Base-by-base conservation (phyloP, 1,139 yeast genomes). In the Citeromyces hawaiiensis region DNA sequence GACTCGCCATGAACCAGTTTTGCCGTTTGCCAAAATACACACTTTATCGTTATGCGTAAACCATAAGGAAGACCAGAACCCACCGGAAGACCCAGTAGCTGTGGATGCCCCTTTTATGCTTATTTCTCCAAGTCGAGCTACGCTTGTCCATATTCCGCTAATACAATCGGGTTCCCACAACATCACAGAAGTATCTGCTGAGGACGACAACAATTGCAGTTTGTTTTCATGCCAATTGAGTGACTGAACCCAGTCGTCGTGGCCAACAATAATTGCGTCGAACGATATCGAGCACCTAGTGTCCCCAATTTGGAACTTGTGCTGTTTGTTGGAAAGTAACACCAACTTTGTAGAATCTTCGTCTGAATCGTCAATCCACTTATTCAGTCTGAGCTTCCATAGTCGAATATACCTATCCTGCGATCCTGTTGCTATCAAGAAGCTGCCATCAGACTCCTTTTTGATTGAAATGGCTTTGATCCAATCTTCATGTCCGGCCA, bases 1-100 rank as follows among this genome's bases (percentile, higher is more conserved):
- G 13, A 74, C 63, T 57, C 97, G 73, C 72, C 94, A 80, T 1
- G 96, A 78, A 8, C 99, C 98, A 2, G 97, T 86, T 51, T 80
- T 83, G 45, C 96, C 95, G 50, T 82, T 76, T 4, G 96, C 81
- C 37, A 85, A 61, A 17, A 87, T 76, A 46, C 68, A 70, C 45
- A 74, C 75, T 14, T 47, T 48, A 0, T 56, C 57, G 2, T 59
- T 56, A 32, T 69, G 62, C 8, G 64, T 55, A 40, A 83, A 72
- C 96, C 97, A 91, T 27, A 80, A 53, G 40, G 93, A 81, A 2
- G 85, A 72, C 95, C 96, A 91, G 56, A 93, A 88, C 3, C 98
- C 98, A 47, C 98, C 98, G 2, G 96, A 76, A 0, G 98, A 83
- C 9, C 99, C 99, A 0, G 98, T 91, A 3, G 98, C 98, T 0